Percentiles rank a stretch among this genome's conserved stretches.
Evolutionary conservation across 352 stramenopile species (phyloP).

Genomic region (Globisporangium mamillatum): DNA sequence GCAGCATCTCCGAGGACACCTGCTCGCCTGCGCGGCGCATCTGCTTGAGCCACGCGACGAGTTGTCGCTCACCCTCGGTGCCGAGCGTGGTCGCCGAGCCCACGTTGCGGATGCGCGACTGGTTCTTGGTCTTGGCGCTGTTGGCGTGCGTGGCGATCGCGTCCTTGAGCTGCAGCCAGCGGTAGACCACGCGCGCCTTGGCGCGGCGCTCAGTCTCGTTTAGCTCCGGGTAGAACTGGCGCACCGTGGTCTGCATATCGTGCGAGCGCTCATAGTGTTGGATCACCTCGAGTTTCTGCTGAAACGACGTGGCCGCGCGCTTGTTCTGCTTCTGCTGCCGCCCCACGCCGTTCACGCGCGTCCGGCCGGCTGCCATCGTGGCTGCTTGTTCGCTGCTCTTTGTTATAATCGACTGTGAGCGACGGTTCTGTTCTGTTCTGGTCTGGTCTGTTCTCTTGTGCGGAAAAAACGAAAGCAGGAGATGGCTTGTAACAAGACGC

Average conservation of each 20-base stretch:
- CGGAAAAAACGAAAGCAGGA: not conserved
- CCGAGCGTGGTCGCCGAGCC: slow-evolving; percentile 16
- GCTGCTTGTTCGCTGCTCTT: not conserved
- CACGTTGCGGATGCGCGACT: slow-evolving; percentile 13
- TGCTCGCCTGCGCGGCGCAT: not conserved
- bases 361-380: not conserved
- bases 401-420: slow-evolving; percentile 7
- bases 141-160: slow-evolving; percentile 12
- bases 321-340: slow-evolving; percentile 19
- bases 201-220: slow-evolving; percentile 9
- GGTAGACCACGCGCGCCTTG: slow-evolving; percentile 17
- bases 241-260: slow-evolving; percentile 13
- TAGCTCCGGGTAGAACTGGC: slow-evolving; percentile 14
- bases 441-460: too few relatives aligned
- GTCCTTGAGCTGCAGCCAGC: slow-evolving; percentile 15
- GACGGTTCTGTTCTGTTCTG: not conserved
- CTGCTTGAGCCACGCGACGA: slow-evolving; percentile 12
- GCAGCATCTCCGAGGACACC: slow-evolving; percentile 16
- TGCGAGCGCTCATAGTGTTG: slow-evolving; percentile 11
- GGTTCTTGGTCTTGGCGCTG: slow-evolving; percentile 18
- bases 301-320: slow-evolving; percentile 17
- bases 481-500: slow-evolving; percentile 1
- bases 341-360: slow-evolving; percentile 11
- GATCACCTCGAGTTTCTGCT: slow-evolving; percentile 17
- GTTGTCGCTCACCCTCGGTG: slow-evolving; percentile 4